Base-by-base conservation (phyloP, 1,139 yeast genomes). In the Taphrina wiesneri region DNA sequence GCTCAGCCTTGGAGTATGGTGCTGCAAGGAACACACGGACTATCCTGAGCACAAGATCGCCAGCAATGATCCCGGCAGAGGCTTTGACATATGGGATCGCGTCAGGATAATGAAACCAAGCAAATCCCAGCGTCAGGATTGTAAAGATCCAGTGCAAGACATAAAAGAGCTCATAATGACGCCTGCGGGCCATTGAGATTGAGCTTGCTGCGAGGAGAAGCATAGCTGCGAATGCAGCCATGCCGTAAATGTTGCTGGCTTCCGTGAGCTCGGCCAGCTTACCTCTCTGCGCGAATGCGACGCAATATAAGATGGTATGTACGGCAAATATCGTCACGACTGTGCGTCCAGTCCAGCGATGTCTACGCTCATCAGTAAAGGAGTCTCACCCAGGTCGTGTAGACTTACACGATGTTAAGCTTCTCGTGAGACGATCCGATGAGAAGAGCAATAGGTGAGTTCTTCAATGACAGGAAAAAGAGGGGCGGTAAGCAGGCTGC, bases 401-500 rank as follows among this genome's bases (percentile, higher is more conserved):
- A 1, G 23, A 41, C 49, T 21, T 54, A 54, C 59, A 85, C 81
- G 25, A 82, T 78, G 67, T 85, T 78, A 73, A 87, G 86, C 54
- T 88, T 81, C 1, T 85, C 78, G 70, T 82, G 82, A 26, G 83
- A 79, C 87, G 90, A 86, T 52, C 90, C 88, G 2, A 90, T 85
- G 51, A 85, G 60, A 79, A 82, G 81, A 70, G 84, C 83, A 72
- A 88, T 75, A 63, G 87, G 76, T 73, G 87, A 88, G 74, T 88
- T 88, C 77, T 90, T 79, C 19, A 88, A 88, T 11, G 86, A 85
- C 73, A 86, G 85, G 53, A 86, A 74, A 23, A 85, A 77, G 53
- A 83, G 72, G 6, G 82, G 67, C 4, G 90, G 90, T 65, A 83
- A 75, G 67, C 82, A 77, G 65, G 80, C 79, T 60, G 81, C 73